phyloP scores from a whole-genome alignment of 345 rosid genomes.

The Garcia nutans region DNA sequence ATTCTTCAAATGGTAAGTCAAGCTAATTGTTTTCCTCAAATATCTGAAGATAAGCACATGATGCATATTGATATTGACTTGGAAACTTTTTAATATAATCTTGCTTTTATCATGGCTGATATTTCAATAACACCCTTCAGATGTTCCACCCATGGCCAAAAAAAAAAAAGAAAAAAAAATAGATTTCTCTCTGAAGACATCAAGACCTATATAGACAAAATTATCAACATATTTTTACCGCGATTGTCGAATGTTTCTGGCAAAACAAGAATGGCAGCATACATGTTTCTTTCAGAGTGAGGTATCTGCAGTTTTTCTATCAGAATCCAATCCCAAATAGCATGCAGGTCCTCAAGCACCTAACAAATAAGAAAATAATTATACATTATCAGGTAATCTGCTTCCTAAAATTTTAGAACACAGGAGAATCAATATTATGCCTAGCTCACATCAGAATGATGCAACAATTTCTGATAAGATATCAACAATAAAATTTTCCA shows the following conservation, averaged over 20 bases:
- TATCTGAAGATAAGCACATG: no score
- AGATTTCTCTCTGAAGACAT: not conserved
- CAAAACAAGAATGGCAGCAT: constrained; percentile 78
- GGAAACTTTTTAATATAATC: no score
- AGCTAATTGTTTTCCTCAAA: not conserved
- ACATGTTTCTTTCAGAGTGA: constrained; percentile 61
- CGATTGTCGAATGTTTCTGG: constrained; percentile 84
- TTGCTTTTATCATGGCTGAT: not conserved
- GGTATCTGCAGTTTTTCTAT: constrained; percentile 61
- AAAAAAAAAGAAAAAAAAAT: not conserved
- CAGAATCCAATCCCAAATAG: constrained; percentile 92
- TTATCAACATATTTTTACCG: constrained; percentile 41
- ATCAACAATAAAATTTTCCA: not conserved
- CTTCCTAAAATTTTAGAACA: constrained; percentile 7
- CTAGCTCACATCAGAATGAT: not conserved
- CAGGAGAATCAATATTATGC: not conserved
- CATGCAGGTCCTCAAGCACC: constrained; percentile 80
- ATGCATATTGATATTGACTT: no score
- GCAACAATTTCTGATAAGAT: not conserved
- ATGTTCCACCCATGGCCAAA: not conserved
- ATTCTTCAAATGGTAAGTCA: not conserved
- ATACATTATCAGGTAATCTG: not conserved
- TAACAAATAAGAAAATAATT: constrained; percentile 20
- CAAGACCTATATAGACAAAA: not conserved
- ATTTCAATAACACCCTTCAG: not conserved